Evolutionary conservation across 2,329 filamentous ascomycete species (phyloP).

Genomic region (Penicillium palitans): DNA sequence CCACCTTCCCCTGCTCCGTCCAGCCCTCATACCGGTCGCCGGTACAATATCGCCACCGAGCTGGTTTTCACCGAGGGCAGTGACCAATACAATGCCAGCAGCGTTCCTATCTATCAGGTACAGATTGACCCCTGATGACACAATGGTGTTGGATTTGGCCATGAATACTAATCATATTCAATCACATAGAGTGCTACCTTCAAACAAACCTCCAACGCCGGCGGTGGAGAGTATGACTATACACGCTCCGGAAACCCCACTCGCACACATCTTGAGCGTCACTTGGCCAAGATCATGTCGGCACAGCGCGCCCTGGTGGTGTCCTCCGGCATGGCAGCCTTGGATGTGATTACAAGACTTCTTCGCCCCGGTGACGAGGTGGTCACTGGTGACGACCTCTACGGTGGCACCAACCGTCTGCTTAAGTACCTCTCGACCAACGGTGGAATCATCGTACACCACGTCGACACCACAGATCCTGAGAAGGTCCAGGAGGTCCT

Average conservation of each 20-base stretch:
- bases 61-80: constrained; percentile 93
- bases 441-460: constrained; percentile 88
- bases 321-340: constrained; percentile 93
- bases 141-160: neutral
- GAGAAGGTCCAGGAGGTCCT: constrained; percentile 69
- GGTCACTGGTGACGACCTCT: constrained; percentile 93
- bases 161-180: neutral
- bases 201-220: constrained; percentile 80
- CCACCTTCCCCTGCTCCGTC: constrained; percentile 92
- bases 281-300: constrained; percentile 98
- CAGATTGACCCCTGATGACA: constrained; percentile 9
- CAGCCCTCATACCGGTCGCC: constrained; percentile 78
- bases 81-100: constrained; percentile 96
- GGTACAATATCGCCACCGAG: constrained; percentile 93
- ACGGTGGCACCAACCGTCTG: constrained; percentile 90
- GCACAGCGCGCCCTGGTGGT: constrained; percentile 88
- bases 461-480: constrained; percentile 87
- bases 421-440: constrained; percentile 89
- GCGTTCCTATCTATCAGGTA: constrained; percentile 92
- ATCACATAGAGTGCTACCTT: constrained; percentile 77
- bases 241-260: constrained; percentile 97
- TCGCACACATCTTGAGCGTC: constrained; percentile 89
- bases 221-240: constrained; percentile 94
- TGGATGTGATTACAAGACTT: constrained; percentile 92
- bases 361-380: constrained; percentile 93